These are phyloP conservation scores for Lactifluus pinguis DNA, from an alignment of 768 basidiomycete genomes.

Conservation along the genomic window DNA sequence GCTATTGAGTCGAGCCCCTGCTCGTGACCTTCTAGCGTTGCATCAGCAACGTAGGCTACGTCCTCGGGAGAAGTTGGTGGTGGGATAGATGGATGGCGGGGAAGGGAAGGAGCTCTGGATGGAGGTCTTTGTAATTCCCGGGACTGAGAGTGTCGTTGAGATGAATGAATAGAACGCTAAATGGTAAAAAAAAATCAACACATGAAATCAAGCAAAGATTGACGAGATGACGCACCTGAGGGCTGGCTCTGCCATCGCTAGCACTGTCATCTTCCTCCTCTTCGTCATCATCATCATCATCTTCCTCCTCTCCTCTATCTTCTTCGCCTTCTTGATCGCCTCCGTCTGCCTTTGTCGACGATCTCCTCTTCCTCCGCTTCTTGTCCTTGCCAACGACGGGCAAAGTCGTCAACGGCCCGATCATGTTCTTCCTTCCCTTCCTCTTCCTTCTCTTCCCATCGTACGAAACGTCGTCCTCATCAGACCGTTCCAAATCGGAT, in stretches of 20 bases:
- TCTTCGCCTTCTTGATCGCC: background rate
- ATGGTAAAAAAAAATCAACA: background rate
- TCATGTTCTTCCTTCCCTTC: constrained; percentile 39
- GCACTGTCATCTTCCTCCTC: constrained; percentile 42
- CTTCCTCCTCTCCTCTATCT: constrained; percentile 20
- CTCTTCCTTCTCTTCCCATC: constrained; percentile 43
- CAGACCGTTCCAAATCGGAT: constrained; percentile 55
- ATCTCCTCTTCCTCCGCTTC: constrained; percentile 38
- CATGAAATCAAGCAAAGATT: background rate
- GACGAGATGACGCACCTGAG: constrained; percentile 30
- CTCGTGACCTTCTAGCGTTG: constrained; percentile 32
- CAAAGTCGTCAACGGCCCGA: constrained; percentile 54
- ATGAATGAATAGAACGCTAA: constrained; percentile 21
- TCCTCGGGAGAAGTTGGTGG: constrained; percentile 30
- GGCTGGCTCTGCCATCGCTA: constrained; percentile 33
- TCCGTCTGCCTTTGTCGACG: constrained; percentile 26
- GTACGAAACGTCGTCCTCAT: constrained; percentile 50
- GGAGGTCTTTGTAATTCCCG: constrained; percentile 30
- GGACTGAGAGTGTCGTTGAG: background rate
- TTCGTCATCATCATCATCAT: constrained; percentile 32
- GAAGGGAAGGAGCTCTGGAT: constrained; percentile 20
- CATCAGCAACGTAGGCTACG: constrained; percentile 10
- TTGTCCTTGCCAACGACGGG: constrained; percentile 63
- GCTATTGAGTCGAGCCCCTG: constrained; percentile 53
- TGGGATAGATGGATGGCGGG: constrained; percentile 34